Evolutionary conservation across 371 early-diverging fungal genomes (phyloP).

Genomic region (Circinella umbellata): DNA sequence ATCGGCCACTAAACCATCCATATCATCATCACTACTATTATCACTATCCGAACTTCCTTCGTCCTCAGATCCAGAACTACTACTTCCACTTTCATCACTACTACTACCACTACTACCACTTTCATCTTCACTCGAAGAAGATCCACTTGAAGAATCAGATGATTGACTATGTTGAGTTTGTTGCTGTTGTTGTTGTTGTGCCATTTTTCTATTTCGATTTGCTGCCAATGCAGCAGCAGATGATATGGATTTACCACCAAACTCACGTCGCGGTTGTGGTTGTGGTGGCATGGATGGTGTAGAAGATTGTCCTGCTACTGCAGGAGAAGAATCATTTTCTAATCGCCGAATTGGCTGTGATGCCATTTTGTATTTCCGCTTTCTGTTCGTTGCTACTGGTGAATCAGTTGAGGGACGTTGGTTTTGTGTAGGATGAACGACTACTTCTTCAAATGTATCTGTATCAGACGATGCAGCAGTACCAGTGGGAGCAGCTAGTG

Average conservation of each 20-base stretch:
- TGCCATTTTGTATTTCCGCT: conserved; percentile 22
- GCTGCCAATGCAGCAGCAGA: conserved; percentile 11
- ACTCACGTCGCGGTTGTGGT: neutral
- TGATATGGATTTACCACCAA: conserved; percentile 2
- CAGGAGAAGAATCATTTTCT: conserved; percentile 11
- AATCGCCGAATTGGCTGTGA: conserved; percentile 21
- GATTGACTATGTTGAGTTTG: neutral
- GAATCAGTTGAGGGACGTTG: conserved; percentile 2
- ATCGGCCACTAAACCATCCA: conserved; percentile 19
- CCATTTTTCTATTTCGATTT: neutral
- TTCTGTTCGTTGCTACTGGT: neutral
- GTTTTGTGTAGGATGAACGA: conserved; percentile 1
- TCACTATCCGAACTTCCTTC: conserved; percentile 13
- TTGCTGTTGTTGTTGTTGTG: neutral
- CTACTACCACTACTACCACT: conserved; percentile 17
- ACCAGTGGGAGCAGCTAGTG: neutral
- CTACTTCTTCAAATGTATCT: conserved; percentile 17
- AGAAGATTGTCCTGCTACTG: neutral
- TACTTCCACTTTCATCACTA: conserved; percentile 15
- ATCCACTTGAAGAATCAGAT: conserved; percentile 11
- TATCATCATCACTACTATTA: conserved; percentile 22
- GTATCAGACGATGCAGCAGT: conserved; percentile 7
- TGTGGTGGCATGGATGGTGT: conserved; percentile 8
- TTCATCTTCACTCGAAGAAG: conserved; percentile 19
- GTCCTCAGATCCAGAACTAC: conserved; percentile 15